Conservation (phyloP, 495 filamentous ascomycete genomes). For the Penicillium daleae region DNA sequence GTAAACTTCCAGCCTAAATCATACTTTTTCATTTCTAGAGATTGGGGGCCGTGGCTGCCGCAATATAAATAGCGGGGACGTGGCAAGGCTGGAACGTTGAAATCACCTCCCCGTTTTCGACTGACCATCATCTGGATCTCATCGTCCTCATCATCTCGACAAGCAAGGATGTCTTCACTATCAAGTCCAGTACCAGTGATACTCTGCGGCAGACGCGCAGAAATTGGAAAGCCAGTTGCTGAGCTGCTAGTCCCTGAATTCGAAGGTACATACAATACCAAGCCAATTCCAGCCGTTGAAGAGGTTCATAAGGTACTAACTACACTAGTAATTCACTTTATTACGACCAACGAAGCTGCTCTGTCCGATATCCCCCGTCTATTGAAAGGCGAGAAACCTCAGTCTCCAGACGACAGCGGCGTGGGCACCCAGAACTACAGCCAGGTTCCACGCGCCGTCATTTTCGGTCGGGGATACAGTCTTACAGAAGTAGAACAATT, state of each 20-base stretch:
- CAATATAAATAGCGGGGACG: background rate
- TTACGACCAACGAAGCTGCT: slow-evolving; percentile 24
- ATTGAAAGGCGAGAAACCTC: slow-evolving; percentile 32
- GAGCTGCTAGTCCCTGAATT: slow-evolving; percentile 33
- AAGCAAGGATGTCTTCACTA: slow-evolving; percentile 15
- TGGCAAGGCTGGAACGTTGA: background rate
- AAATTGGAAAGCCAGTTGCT: slow-evolving; percentile 32
- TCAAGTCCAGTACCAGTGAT: slow-evolving; percentile 20
- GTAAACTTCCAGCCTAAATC: background rate
- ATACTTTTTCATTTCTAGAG: background rate
- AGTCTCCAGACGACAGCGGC: slow-evolving; percentile 21
- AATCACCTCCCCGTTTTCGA: background rate
- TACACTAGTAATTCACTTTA: slow-evolving; percentile 35
- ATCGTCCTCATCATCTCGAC: background rate
- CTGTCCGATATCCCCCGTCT: slow-evolving; percentile 32
- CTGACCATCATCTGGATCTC: background rate
- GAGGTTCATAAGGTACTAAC: background rate
- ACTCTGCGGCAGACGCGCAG: slow-evolving; percentile 27
- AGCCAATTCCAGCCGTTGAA: background rate
- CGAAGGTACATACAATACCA: slow-evolving; percentile 27
- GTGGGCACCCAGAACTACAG: slow-evolving; percentile 38
- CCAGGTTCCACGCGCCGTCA: slow-evolving; percentile 31
- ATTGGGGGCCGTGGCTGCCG: background rate
- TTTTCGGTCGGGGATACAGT: slow-evolving; percentile 37
- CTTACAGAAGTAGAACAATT: slow-evolving; percentile 24